Evolutionary conservation across 192 early-diverging fungal genomes (phyloP).

Genomic region (Polychytrium aggregatum): DNA sequence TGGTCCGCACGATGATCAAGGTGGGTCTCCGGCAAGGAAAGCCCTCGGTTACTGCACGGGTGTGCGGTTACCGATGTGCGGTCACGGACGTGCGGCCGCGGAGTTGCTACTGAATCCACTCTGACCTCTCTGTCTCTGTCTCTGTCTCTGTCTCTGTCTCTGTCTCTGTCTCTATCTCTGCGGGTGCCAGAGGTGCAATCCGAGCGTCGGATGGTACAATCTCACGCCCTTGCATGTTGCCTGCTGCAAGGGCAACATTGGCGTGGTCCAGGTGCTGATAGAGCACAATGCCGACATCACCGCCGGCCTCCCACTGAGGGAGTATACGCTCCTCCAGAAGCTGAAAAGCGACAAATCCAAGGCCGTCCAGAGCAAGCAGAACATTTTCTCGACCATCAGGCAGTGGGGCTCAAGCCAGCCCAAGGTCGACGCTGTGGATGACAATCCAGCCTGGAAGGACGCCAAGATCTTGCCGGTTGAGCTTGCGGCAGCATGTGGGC

Average conservation of each 20-base stretch:
- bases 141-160: not conserved
- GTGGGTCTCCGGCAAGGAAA: too few species aligned
- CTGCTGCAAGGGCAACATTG: constrained; percentile 15
- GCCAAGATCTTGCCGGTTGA: constrained; percentile 28
- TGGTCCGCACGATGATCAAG: constrained; percentile 39
- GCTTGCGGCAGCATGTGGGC: constrained; percentile 19
- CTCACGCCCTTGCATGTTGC: constrained; percentile 38
- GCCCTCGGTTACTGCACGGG: too few species aligned
- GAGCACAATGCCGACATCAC: constrained; percentile 29
- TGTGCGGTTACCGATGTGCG: not conserved
- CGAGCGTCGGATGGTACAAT: constrained; percentile 38
- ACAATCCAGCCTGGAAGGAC: constrained; percentile 6
- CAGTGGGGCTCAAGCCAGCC: not conserved
- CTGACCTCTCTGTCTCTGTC: not conserved
- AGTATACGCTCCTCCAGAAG: constrained; percentile 27
- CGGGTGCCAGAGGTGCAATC: constrained; percentile 16
- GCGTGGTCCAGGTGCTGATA: constrained; percentile 24
- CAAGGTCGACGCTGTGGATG: not conserved
- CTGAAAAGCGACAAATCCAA: constrained; percentile 13
- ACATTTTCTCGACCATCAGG: not conserved
- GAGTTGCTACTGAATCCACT: not conserved
- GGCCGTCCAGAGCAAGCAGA: not conserved
- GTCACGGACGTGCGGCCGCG: too few species aligned
- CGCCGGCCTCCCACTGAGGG: constrained; percentile 13
- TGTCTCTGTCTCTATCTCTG: not conserved